A percentile compares a stretch with the other conserved stretches of the same genome.
These are phyloP conservation scores for Alternaria triticina DNA, from an alignment of 2,329 filamentous ascomycete species.

Conservation along the genomic window DNA sequence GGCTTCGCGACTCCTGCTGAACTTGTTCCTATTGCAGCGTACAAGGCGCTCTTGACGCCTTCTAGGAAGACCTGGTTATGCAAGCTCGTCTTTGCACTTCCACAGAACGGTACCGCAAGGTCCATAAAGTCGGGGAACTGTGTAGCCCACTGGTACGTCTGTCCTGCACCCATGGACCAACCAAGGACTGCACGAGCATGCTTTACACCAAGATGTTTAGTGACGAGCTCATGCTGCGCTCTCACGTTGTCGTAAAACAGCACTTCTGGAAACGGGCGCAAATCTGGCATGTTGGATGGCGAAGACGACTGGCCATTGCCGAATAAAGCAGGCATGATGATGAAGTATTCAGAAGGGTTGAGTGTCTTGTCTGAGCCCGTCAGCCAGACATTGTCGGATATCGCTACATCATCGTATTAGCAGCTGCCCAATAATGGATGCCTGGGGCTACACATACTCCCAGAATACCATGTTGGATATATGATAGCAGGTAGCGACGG, in stretches of 20 bases:
- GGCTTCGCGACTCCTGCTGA: slow-evolving; percentile 57
- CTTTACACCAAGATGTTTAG: slow-evolving; percentile 64
- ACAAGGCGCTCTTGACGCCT: slow-evolving; percentile 65
- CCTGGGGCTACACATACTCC: slow-evolving; percentile 48
- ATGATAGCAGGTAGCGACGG: slow-evolving; percentile 68
- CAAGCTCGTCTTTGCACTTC: slow-evolving; percentile 66
- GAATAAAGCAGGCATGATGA: slow-evolving; percentile 72
- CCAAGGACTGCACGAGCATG: slow-evolving; percentile 69
- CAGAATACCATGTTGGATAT: slow-evolving; percentile 80
- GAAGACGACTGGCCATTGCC: slow-evolving; percentile 73
- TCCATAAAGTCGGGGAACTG: slow-evolving; percentile 72
- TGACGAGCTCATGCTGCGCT: slow-evolving; percentile 71
- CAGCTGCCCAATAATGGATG: not conserved
- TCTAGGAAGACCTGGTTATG: slow-evolving; percentile 74
- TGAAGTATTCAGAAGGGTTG: slow-evolving; percentile 69
- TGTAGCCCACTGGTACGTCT: slow-evolving; percentile 69
- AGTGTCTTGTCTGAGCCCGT: slow-evolving; percentile 70
- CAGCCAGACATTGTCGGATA: slow-evolving; percentile 77
- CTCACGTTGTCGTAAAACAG: slow-evolving; percentile 73
- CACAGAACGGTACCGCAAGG: slow-evolving; percentile 69
- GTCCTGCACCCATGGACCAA: slow-evolving; percentile 74
- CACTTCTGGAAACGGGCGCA: slow-evolving; percentile 66
- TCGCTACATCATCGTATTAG: slow-evolving; percentile 47
- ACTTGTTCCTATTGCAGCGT: slow-evolving; percentile 62
- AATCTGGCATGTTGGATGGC: slow-evolving; percentile 65